A percentile compares a stretch with the other conserved stretches of the same genome.
phyloP scores from a whole-genome alignment of 257 asterid species.

The Solanum phureja region DNA sequence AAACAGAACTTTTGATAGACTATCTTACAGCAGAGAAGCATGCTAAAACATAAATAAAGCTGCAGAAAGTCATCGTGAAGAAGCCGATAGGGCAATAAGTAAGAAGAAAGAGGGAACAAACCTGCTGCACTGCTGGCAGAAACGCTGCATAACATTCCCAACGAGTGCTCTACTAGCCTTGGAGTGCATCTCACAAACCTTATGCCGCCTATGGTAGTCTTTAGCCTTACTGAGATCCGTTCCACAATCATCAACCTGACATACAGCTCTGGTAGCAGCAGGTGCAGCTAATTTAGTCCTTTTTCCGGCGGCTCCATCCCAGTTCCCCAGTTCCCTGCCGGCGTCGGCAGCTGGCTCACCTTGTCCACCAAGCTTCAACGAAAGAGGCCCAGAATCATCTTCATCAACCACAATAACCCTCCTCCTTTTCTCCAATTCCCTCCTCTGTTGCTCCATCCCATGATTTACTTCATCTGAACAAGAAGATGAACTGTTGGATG shows the following conservation, averaged over 20 bases:
- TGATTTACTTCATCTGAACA: constrained; percentile 42
- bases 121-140: constrained; percentile 94
- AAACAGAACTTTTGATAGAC: background rate
- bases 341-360: constrained; percentile 1
- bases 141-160: constrained; percentile 66
- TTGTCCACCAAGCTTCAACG: constrained; percentile 44
- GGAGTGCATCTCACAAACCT: constrained; percentile 75
- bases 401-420: constrained; percentile 26
- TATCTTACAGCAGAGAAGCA: background rate
- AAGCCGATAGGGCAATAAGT: background rate
- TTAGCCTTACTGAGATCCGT: constrained; percentile 64
- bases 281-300: constrained; percentile 37
- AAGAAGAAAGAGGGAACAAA: background rate
- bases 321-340: constrained; percentile 8
- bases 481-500: constrained; percentile 48
- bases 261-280: constrained; percentile 29
- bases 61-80: background rate
- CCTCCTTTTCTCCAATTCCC: constrained; percentile 50
- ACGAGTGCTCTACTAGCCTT: constrained; percentile 58
- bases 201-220: constrained; percentile 73
- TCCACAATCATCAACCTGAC: constrained; percentile 73
- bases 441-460: constrained; percentile 4
- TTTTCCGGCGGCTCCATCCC: constrained; percentile 37
- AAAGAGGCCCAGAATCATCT: constrained; percentile 20
- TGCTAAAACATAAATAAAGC: background rate